These are phyloP conservation scores for Stachybotrys chartarum DNA, from an alignment of 2,329 filamentous ascomycete genomes.

Conservation along the genomic window DNA sequence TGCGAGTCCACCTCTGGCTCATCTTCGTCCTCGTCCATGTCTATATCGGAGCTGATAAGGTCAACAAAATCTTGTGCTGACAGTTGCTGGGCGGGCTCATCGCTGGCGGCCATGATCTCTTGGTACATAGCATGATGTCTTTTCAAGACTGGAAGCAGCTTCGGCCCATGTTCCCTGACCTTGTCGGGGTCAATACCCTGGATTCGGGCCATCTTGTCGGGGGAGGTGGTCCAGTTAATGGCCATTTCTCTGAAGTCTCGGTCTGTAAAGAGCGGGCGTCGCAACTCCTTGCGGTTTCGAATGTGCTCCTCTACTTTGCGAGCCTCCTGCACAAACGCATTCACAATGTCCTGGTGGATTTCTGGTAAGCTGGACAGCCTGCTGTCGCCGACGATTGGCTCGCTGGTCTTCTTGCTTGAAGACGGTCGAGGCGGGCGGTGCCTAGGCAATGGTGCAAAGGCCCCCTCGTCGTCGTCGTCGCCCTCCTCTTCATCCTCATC, in stretches of 20 bases:
- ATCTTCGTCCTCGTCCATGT: constrained; percentile 29
- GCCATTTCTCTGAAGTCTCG: constrained; percentile 66
- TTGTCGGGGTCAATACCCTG: constrained; percentile 55
- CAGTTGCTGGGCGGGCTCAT: constrained; percentile 12
- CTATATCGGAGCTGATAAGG: constrained; percentile 41
- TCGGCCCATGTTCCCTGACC: constrained; percentile 53
- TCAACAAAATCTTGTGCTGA: constrained; percentile 41
- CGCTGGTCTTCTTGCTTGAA: constrained; percentile 28
- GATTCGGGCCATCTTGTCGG: constrained; percentile 57
- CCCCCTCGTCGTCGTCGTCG: constrained; percentile 30
- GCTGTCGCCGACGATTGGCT: constrained; percentile 51
- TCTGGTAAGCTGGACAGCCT: constrained; percentile 48
- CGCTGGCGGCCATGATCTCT: constrained; percentile 38
- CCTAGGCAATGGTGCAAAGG: constrained; percentile 36
- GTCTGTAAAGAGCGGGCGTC: constrained; percentile 59
- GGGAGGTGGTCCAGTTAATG: constrained; percentile 55
- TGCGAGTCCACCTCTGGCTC: constrained; percentile 34
- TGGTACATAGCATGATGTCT: constrained; percentile 38
- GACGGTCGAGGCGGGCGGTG: constrained; percentile 29
- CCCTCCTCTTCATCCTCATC: constrained; percentile 20
- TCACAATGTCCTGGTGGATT: constrained; percentile 56
- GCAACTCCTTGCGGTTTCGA: constrained; percentile 49
- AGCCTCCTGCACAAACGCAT: constrained; percentile 57
- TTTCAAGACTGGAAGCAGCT: constrained; percentile 53
- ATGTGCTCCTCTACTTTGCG: constrained; percentile 53